Evolutionary conservation across 139 green algal genomes (phyloP).

Genomic region (Pseudopediastrum boryanum): DNA sequence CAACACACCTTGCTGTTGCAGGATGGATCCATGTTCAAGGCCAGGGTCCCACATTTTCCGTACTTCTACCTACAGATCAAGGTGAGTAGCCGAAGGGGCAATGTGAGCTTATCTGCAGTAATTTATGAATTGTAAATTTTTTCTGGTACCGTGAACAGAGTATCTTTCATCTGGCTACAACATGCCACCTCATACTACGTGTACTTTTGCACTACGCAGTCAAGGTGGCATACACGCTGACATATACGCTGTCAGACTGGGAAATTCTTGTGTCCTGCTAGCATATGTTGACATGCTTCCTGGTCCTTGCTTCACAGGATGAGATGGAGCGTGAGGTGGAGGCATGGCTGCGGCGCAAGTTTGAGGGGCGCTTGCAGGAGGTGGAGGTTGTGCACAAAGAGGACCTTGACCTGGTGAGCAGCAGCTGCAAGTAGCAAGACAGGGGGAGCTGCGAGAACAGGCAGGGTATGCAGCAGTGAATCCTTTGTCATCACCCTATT

Average conservation of each 20-base stretch:
- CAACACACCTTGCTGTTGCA: constrained; percentile 45
- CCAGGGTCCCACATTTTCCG: constrained; percentile 77
- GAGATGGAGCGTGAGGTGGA: constrained; percentile 89
- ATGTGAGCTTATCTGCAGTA: too few species aligned
- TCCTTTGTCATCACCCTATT: too few species aligned
- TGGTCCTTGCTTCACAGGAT: neutral
- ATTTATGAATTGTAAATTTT: too few species aligned
- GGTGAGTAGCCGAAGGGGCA: constrained; percentile 21
- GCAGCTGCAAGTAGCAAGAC: neutral
- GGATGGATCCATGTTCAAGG: constrained; percentile 95
- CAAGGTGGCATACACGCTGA: too few species aligned
- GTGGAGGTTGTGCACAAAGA: constrained; percentile 82
- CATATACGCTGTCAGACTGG: too few species aligned
- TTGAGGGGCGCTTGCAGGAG: constrained; percentile 71
- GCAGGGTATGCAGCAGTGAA: neutral
- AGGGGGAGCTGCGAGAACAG: neutral
- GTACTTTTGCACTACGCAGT: too few species aligned
- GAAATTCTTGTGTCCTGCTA: too few species aligned
- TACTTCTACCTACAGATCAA: constrained; percentile 94
- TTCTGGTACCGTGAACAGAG: too few species aligned
- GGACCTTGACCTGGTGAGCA: constrained; percentile 90
- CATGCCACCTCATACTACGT: too few species aligned
- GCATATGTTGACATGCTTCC: too few species aligned
- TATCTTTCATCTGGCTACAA: too few species aligned
- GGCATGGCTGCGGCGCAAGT: constrained; percentile 77